phyloP scores from a whole-genome alignment of 805 yeast genomes.

The Lipomyces oligophaga region DNA sequence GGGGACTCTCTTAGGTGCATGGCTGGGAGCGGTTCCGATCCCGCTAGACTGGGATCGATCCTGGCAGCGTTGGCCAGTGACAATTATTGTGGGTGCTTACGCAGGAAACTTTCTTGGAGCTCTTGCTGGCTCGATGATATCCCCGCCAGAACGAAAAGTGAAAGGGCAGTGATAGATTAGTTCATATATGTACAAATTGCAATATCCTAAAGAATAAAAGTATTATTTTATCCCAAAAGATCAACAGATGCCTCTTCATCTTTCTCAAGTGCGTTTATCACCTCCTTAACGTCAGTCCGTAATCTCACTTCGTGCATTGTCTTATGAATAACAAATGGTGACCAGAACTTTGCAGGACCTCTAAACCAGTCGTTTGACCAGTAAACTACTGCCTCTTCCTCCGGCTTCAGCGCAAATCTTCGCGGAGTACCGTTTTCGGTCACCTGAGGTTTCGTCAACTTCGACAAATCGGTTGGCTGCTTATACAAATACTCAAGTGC shows the following conservation, averaged over 20 bases:
- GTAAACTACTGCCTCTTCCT: conserved; percentile 12
- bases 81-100: conserved; percentile 75
- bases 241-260: conserved; percentile 3
- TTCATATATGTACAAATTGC: background rate
- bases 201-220: background rate
- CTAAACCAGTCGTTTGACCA: conserved; percentile 27
- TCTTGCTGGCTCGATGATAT: conserved; percentile 40
- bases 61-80: conserved; percentile 96
- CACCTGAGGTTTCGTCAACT: too few relatives aligned
- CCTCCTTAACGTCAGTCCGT: conserved; percentile 12
- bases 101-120: conserved; percentile 68
- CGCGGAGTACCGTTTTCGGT: too few relatives aligned
- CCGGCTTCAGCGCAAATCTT: conserved; percentile 24
- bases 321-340: conserved; percentile 12
- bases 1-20: conserved; percentile 61
- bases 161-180: background rate
- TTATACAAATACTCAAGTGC: conserved; percentile 25
- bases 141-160: background rate
- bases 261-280: background rate
- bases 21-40: conserved; percentile 91
- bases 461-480: conserved; percentile 15
- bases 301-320: conserved; percentile 11
- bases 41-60: conserved; percentile 97
- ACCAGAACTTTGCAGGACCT: conserved; percentile 22
- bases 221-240: conserved; percentile 1